Base-by-base conservation (phyloP, 768 basidiomycete genomes). In the Crassisporium funariophilum region DNA sequence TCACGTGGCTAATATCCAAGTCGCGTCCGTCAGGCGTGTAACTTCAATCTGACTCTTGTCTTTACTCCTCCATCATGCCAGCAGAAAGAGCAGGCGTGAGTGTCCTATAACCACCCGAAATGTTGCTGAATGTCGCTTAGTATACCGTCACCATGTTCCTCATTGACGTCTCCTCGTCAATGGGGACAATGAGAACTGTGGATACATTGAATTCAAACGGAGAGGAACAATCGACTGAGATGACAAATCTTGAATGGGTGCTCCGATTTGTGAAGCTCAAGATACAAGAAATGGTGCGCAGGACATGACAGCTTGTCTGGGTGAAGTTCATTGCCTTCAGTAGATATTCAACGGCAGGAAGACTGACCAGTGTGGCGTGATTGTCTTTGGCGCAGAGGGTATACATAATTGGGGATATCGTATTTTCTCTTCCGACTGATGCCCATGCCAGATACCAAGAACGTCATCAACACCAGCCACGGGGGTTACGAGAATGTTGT, bases 341-440 rank as follows among this genome's bases (percentile, higher is more conserved):
- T 53, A 98, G 95, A 93, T 98, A 54, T 93, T 84, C 61, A 83
- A 88, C 54, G 89, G 86, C 11, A 77, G 95, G 33, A 97, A 95
- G 72, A 98, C 95, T 8, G 95, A 95, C 60, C 84, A 91, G 60
- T 91, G 92, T 61, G 91, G 92, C n/a, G 81, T 98, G 21, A 77
- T 97, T 37, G 67, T 86, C 2, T 93, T 92, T 58, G 95, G 91
- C n/a, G 82, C 86, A 2, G 83, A 91, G 64, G 81, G 92, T 75
- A 53, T 35, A 47, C n/a, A 10, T 6, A n/a, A 23, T 12, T 24
- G 35, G 20, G 11, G 16, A 17, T 35, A 7, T 17, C 41, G 9
- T 15, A 12, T 37, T n/a, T n/a, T 20, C 10, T n/a, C 27, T n/a
- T 21, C 37, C 22, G 21, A 29, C 46, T 56, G 16, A 54, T 35